These are phyloP conservation scores for Solanum neorickii DNA, from an alignment of 257 asterid species.

Conservation along the genomic window DNA sequence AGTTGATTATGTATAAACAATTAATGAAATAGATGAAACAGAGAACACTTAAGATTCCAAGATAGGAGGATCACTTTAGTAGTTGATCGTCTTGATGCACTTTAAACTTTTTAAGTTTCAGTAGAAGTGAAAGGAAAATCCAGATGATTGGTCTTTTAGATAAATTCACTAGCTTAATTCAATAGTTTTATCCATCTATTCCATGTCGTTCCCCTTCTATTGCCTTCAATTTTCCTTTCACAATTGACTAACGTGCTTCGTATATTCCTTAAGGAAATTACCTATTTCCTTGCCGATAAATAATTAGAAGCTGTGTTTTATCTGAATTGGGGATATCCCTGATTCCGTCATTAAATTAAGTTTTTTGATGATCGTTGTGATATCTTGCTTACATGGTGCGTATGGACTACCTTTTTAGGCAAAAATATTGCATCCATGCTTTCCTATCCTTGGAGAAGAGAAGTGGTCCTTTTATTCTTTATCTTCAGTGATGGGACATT, in stretches of 20 bases:
- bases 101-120: neutral
- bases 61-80: neutral
- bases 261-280: neutral
- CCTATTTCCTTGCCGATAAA: neutral
- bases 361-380: neutral
- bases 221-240: neutral
- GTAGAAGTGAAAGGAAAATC: neutral
- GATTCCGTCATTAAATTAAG: neutral
- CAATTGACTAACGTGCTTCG: neutral
- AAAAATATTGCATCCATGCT: neutral
- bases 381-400: neutral
- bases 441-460: neutral
- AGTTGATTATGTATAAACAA: neutral
- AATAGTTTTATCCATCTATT: neutral
- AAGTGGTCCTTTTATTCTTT: neutral
- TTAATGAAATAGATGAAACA: neutral
- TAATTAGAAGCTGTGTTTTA: neutral
- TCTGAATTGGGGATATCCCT: neutral
- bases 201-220: neutral
- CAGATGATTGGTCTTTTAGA: neutral
- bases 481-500: neutral
- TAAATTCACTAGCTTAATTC: neutral
- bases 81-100: neutral
- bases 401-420: neutral
- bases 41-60: neutral